A percentile compares a stretch with the other conserved stretches of the same genome.
Conservation (phyloP, 768 basidiomycete genomes). For the Boletus bicolor region DNA sequence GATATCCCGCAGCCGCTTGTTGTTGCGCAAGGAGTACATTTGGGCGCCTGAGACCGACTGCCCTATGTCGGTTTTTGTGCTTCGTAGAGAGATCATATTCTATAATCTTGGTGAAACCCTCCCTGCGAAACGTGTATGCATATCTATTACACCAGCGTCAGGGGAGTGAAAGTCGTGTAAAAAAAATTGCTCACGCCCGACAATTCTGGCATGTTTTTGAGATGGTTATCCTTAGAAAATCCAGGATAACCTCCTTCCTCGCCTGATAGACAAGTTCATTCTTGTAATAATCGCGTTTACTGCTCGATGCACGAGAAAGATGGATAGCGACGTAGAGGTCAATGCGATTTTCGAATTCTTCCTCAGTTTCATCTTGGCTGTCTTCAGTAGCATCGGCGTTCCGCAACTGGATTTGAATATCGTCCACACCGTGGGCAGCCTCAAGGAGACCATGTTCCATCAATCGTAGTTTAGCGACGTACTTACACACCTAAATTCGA, state of each 20-base stretch:
- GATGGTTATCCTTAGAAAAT: conserved; percentile 71
- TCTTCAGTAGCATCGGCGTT: conserved; percentile 36
- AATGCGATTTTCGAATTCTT: conserved; percentile 60
- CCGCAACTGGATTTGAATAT: conserved; percentile 47
- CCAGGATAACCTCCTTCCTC: conserved; percentile 75
- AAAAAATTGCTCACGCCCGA: conserved; percentile 60
- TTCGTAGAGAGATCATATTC: conserved; percentile 86
- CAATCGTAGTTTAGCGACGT: conserved; percentile 79
- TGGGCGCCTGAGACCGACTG: conserved; percentile 60
- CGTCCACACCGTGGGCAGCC: conserved; percentile 74
- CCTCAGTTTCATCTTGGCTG: conserved; percentile 53
- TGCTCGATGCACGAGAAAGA: conserved; percentile 41
- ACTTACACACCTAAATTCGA: conserved; percentile 65
- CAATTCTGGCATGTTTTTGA: conserved; percentile 82
- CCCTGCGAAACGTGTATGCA: conserved; percentile 88
- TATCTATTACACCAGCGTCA: conserved; percentile 41
- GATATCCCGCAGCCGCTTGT: conserved; percentile 25
- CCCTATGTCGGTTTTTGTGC: conserved; percentile 60
- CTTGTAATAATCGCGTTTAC: conserved; percentile 83
- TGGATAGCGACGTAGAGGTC: conserved; percentile 63
- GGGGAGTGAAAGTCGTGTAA: not conserved
- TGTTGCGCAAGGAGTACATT: conserved; percentile 64
- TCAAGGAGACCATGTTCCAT: conserved; percentile 87
- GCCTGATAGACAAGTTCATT: conserved; percentile 83
- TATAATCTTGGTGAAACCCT: conserved; percentile 90